Evolutionary conservation across 2,329 filamentous ascomycete species (phyloP).

Genomic region (Periconia digitata): DNA sequence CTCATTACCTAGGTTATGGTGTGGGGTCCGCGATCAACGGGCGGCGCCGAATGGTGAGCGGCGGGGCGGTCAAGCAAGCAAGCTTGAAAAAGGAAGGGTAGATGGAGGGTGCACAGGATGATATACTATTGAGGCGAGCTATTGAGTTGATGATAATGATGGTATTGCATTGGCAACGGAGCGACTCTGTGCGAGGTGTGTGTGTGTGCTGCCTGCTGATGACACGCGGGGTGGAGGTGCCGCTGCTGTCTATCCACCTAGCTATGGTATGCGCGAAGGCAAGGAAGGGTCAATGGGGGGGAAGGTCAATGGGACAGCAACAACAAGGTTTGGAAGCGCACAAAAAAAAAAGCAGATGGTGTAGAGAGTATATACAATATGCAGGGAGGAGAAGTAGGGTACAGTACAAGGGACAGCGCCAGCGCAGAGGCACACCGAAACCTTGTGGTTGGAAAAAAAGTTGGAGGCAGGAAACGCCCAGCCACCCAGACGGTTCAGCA

Average conservation of each 20-base stretch:
- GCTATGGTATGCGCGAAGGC: neutral
- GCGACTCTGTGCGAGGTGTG: neutral
- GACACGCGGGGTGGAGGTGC: neutral
- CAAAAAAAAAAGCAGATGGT: neutral
- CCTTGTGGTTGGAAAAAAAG: neutral
- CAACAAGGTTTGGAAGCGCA: neutral
- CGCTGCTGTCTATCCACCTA: constrained; percentile 4
- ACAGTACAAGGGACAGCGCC: neutral
- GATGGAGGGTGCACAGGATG: too few relatives aligned
- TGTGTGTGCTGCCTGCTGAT: neutral
- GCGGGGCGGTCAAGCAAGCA: too few relatives aligned
- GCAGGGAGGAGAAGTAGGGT: constrained; percentile 8
- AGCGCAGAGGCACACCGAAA: constrained; percentile 8
- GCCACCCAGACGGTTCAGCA: neutral
- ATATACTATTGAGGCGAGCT: neutral
- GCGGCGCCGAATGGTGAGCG: neutral
- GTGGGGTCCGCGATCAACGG: neutral
- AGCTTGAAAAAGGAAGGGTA: too few relatives aligned
- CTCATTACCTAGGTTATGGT: constrained; percentile 20
- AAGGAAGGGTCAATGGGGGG: neutral
- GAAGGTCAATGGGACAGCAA: neutral
- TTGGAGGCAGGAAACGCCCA: neutral
- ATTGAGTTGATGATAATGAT: neutral
- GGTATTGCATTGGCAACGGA: neutral
- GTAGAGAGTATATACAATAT: neutral